Evolutionary conservation across 371 early-diverging fungal species (phyloP).

Genomic region (Mortierella sp.): DNA sequence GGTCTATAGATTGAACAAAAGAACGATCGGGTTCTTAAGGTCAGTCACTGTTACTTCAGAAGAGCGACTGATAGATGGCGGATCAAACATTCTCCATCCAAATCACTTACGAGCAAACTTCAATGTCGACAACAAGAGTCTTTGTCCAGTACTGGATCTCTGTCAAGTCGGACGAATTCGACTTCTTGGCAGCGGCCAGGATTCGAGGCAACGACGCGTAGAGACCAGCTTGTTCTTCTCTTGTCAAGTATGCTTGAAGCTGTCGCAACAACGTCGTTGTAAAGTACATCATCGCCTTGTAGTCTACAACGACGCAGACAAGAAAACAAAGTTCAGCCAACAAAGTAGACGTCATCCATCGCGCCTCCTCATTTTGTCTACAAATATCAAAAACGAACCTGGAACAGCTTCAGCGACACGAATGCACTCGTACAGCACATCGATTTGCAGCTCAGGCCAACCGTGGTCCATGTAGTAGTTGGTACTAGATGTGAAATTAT

Average conservation of each 20-base stretch:
- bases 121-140: conserved; percentile 48
- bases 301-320: conserved; percentile 60
- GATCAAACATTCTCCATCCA: no score
- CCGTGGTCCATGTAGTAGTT: conserved; percentile 72
- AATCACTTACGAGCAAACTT: conserved; percentile 56
- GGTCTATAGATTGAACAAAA: conserved; percentile 40
- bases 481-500: conserved; percentile 56
- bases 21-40: neutral
- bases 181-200: conserved; percentile 61
- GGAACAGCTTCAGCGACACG: conserved; percentile 77
- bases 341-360: neutral
- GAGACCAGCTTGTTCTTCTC: conserved; percentile 77
- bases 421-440: conserved; percentile 81
- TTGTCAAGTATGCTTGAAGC: conserved; percentile 68
- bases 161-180: conserved; percentile 34
- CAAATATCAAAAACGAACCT: conserved; percentile 55
- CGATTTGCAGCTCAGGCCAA: conserved; percentile 84
- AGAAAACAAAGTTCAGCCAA: no score
- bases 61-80: neutral
- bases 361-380: no score
- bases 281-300: conserved; percentile 69
- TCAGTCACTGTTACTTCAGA: neutral
- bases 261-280: conserved; percentile 74
- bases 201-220: conserved; percentile 70
- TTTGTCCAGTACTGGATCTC: conserved; percentile 58